Base-by-base conservation (phyloP, 1,139 yeast species). In the Scheffersomyces illinoinensis region DNA sequence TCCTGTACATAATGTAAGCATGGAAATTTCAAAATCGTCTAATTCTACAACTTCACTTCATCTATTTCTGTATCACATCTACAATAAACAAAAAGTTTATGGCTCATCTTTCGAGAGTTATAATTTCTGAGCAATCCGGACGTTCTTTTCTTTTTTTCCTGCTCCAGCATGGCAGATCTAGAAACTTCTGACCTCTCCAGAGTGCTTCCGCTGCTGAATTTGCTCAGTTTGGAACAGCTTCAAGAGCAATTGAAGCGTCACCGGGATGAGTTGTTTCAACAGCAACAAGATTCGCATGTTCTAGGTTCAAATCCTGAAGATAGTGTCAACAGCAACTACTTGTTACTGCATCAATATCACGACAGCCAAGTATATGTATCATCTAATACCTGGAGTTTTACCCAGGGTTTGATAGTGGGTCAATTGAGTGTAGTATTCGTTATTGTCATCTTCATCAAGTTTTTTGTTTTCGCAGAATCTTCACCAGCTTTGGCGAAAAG, bases 401-500 rank as follows among this genome's bases (percentile, higher is more conserved):
- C 93, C 0, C 91, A 89, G 63, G 96, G 96, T 1, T 76, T 90
- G n/a, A 73, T 90, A 3, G 64, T 89, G 17, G 99, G 99, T 0
- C 98, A 95, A 73, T 69, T 91, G 52, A 89, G 96, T 65, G 97
- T 93, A 7, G 83, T 93, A 26, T 67, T 92, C 0, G 84, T 92
- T n/a, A 76, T 93, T 53, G 83, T 87, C 5, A 81, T 91, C 50
- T 91, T 93, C 69, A 87, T 93, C 61, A 88, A 91, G 71, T 93
- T 92, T 74, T 95, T 95, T 69, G 89, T 95, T 1, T 95, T 95
- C 73, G 91, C 96, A 50, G 98, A 93, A 62, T 70, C 85, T 79
- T 57, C 83, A 65, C 61, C 76, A 39, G 72, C 79, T 8, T 64
- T 83, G 50, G 67, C 74, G 49, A 72, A 69, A 39, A 61, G 71